Conservation (phyloP, 2,329 filamentous ascomycete species). For the Sporothrix pseudoabietina region DNA sequence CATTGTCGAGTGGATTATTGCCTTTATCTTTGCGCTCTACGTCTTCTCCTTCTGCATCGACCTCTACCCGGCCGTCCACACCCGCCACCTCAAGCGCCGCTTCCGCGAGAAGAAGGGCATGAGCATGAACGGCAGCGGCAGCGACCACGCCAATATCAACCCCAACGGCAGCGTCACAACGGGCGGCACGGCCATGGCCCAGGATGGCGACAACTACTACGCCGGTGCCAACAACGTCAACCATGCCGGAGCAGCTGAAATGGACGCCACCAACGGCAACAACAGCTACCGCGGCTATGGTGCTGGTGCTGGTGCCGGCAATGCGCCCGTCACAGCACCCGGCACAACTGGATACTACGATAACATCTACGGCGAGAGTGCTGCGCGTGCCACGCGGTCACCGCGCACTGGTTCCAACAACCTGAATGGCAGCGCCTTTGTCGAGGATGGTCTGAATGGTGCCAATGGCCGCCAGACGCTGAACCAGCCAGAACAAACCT, state of each 20-base stretch:
- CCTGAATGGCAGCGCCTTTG: not conserved
- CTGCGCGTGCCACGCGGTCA: constrained; percentile 29
- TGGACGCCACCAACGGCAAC: constrained; percentile 10
- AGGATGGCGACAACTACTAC: constrained; percentile 17
- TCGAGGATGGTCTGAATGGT: constrained; percentile 3
- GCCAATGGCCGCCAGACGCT: not conserved
- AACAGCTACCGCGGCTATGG: not conserved
- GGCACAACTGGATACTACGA: constrained; percentile 8
- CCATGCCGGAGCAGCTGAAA: not conserved
- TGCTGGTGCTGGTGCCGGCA: not conserved
- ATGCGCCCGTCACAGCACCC: not conserved
- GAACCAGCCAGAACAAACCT: constrained; percentile 13
- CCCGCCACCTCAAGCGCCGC: constrained; percentile 47
- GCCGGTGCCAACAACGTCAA: not conserved
- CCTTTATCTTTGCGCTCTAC: constrained; percentile 86
- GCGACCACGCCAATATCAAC: not conserved
- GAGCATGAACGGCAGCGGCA: not conserved
- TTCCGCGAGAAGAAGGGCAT: constrained; percentile 19
- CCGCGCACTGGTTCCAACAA: constrained; percentile 24
- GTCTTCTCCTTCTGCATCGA: constrained; percentile 85
- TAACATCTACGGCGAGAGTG: constrained; percentile 32
- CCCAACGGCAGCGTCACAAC: not conserved
- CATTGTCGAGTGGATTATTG: constrained; percentile 75
- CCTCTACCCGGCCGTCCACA: constrained; percentile 74
- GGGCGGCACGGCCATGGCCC: not conserved